These are phyloP conservation scores for Mucor lusitanicus DNA, from an alignment of 371 early-diverging fungal species.

Conservation along the genomic window DNA sequence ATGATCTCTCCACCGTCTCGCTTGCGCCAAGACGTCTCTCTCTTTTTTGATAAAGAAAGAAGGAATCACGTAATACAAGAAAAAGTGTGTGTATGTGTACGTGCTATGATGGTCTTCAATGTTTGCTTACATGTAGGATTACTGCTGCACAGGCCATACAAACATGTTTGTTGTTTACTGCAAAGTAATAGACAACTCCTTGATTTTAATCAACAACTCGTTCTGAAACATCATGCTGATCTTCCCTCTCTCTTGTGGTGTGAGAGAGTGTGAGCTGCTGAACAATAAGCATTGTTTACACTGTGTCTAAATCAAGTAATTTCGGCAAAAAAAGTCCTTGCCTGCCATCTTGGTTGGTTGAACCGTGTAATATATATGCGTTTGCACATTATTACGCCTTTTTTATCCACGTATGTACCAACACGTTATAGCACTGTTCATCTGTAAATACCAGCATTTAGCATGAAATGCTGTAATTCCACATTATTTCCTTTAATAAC, in stretches of 20 bases:
- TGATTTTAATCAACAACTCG: background rate
- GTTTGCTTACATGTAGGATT: conserved; percentile 3
- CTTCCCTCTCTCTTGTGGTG: background rate
- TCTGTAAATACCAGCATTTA: background rate
- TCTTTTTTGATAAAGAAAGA: background rate
- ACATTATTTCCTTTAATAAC: background rate
- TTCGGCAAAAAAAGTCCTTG: background rate
- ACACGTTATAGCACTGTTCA: background rate
- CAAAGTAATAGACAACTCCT: background rate
- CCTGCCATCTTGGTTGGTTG: background rate
- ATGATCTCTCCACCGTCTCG: too few species aligned
- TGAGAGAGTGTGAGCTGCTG: background rate
- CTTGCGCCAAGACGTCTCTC: too few species aligned
- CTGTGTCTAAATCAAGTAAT: background rate
- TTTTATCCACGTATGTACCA: background rate
- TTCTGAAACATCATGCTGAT: too few species aligned
- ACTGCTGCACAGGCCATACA: conserved; percentile 15
- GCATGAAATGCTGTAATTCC: background rate
- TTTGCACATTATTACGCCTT: background rate
- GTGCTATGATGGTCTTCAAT: conserved; percentile 15
- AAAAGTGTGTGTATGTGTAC: background rate
- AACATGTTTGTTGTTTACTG: conserved; percentile 12
- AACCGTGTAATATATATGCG: background rate
- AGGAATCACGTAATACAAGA: background rate
- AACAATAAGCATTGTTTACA: background rate